Conservation (phyloP, 148 eudicot species). For the Vaccinium macrocarpon region DNA sequence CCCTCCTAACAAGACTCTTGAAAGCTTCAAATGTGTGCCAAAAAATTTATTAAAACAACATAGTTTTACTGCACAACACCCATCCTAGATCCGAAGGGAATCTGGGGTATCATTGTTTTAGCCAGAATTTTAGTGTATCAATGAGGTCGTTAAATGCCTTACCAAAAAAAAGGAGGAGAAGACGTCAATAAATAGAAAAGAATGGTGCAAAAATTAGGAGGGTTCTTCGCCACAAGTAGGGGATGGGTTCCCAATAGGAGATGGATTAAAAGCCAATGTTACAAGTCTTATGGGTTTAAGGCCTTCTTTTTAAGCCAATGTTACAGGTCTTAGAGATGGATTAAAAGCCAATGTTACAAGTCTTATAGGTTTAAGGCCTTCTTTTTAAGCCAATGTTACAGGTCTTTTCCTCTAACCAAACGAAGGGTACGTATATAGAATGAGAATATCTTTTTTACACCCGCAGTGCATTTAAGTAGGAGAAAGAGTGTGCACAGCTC, state of each 20-base stretch:
- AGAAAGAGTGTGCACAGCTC: too few species aligned
- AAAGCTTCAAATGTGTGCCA: too few species aligned
- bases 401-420: not conserved
- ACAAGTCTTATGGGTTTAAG: not conserved
- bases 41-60: too few species aligned
- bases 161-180: not conserved
- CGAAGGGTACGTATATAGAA: not conserved
- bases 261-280: not conserved
- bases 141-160: conserved; percentile 5
- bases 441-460: too few species aligned
- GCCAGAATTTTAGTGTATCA: not conserved
- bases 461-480: too few species aligned
- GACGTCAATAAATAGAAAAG: not conserved
- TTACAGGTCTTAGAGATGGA: not conserved
- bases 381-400: not conserved
- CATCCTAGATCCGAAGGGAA: too few species aligned
- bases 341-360: not conserved
- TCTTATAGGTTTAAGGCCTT: not conserved
- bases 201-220: not conserved
- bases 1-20: too few species aligned
- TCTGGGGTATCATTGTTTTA: too few species aligned
- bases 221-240: not conserved
- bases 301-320: not conserved
- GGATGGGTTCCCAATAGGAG: not conserved
- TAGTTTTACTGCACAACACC: too few species aligned